Evolutionary conservation across 148 eudicot genomes (phyloP), one percentile per base, ranked within the genome.

Genomic region (Vaccinium vitisidaea): DNA sequence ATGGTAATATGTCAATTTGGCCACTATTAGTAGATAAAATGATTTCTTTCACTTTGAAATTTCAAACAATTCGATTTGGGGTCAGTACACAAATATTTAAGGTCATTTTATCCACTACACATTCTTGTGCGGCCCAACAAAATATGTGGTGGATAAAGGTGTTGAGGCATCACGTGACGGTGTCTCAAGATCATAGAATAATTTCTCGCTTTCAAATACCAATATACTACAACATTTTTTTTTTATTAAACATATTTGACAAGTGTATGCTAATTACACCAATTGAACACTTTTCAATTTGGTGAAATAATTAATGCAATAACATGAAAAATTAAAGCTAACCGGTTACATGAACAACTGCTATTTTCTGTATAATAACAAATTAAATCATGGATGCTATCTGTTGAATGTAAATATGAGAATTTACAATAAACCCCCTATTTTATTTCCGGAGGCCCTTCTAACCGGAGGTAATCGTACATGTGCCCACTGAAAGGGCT

Each of bases 381-480:
- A 12, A 67, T 18, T 8, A 8, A 67, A 23, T 23, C 6, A 8
- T n/a, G 11, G 12, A 61, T 18, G 5, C 52, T 74, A 43, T 74
- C n/a, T 43, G 18, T 75, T 46, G n/a, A n/a, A n/a, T 32, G 5
- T 69, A 36, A 36, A 69, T 32, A 7, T 9, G 30, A 8, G n/a
- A 27, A 75, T 21, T n/a, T 48, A 0, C 79, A 48, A 21, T 4
- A 16, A 16, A 39, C 53, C 19, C 32, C 48, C 21, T 46, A 85
- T 14, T 1, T 55, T 27, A 61, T 80, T 61, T 39, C 27, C 5
- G 89, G 87, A 32, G 93, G 94, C 2, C 88, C 93, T 89, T 92
- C 92, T 3, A 92, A 84, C 2, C 93, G 93, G 61, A 92, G 89
- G 87, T 92, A 92, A 83, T 91, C 95, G 77, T 92, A 92, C 93